Evolutionary conservation across 352 stramenopile species (phyloP).

Genomic region (Globisporangium splendens): DNA sequence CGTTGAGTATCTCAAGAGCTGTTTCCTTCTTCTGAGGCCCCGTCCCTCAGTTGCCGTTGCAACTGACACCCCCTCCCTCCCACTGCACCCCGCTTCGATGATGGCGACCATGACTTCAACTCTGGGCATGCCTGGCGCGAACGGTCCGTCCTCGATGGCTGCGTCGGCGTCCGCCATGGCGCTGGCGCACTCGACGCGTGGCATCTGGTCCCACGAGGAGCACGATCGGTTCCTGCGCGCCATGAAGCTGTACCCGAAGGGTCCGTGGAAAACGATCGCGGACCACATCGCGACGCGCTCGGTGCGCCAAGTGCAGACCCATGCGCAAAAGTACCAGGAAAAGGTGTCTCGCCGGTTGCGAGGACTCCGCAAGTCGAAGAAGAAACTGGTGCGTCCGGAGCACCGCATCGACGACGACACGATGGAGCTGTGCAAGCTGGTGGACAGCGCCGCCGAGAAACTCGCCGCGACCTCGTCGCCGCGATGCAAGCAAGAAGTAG

Average conservation of each 20-base stretch:
- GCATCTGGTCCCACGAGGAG: slow-evolving; percentile 64
- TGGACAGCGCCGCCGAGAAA: slow-evolving; percentile 46
- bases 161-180: background rate
- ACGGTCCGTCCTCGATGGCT: slow-evolving; percentile 3
- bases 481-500: slow-evolving; percentile 8
- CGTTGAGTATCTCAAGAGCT: background rate
- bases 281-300: slow-evolving; percentile 69
- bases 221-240: slow-evolving; percentile 69
- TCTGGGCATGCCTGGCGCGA: slow-evolving; percentile 9
- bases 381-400: slow-evolving; percentile 55
- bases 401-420: slow-evolving; percentile 60
- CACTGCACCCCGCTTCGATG: slow-evolving; percentile 1
- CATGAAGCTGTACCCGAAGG: slow-evolving; percentile 65
- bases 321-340: slow-evolving; percentile 80
- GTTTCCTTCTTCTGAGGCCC: background rate
- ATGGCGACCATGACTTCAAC: slow-evolving; percentile 20
- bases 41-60: background rate
- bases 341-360: slow-evolving; percentile 64
- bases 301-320: slow-evolving; percentile 67
- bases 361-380: slow-evolving; percentile 68
- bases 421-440: slow-evolving; percentile 54
- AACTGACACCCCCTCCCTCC: background rate
- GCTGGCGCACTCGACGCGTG: slow-evolving; percentile 13
- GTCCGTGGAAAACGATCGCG: slow-evolving; percentile 70
- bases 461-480: slow-evolving; percentile 25